Percentiles rank a stretch among this genome's conserved stretches.
Conservation (phyloP, 192 early-diverging fungal species). For the Borealophlyctis nickersoniae region DNA sequence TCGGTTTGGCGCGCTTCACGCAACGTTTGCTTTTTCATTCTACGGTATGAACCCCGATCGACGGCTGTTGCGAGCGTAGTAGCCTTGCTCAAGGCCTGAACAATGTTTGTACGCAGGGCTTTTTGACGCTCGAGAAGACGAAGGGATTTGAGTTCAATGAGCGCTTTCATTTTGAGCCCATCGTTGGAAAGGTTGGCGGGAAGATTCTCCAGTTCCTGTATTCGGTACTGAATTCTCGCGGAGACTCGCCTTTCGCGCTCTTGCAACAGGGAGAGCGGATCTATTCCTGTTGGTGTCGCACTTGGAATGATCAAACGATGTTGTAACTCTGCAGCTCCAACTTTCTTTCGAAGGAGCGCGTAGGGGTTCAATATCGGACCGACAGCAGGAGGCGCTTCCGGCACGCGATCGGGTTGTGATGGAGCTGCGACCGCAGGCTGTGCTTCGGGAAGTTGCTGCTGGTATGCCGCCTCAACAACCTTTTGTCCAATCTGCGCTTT, state of each 20-base stretch:
- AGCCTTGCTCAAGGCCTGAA: conserved; percentile 64
- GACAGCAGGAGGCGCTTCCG: too few species aligned
- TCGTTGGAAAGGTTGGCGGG: conserved; percentile 67
- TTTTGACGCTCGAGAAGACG: conserved; percentile 76
- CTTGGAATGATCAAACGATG: conserved; percentile 29
- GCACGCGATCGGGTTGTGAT: too few species aligned
- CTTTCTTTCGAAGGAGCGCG: conserved; percentile 55
- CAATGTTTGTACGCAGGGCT: conserved; percentile 59
- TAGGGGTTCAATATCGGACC: conserved; percentile 33
- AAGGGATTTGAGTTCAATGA: conserved; percentile 88
- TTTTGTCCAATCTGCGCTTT: conserved; percentile 46
- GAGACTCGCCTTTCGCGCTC: conserved; percentile 77
- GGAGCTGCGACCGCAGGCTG: conserved; percentile 5
- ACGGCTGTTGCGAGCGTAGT: conserved; percentile 78
- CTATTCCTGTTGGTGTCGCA: conserved; percentile 67
- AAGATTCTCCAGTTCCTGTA: conserved; percentile 70
- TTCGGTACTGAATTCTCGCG: conserved; percentile 71
- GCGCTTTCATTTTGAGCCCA: conserved; percentile 68
- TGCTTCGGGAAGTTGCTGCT: conserved; percentile 25
- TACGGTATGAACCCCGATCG: conserved; percentile 71
- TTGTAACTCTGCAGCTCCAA: conserved; percentile 35
- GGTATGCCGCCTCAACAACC: conserved; percentile 53
- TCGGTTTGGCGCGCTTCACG: conserved; percentile 87
- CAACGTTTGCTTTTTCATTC: conserved; percentile 61
- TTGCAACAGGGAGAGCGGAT: conserved; percentile 67